Conservation (phyloP, 345 rosid species). For the Syzygium aqueum region DNA sequence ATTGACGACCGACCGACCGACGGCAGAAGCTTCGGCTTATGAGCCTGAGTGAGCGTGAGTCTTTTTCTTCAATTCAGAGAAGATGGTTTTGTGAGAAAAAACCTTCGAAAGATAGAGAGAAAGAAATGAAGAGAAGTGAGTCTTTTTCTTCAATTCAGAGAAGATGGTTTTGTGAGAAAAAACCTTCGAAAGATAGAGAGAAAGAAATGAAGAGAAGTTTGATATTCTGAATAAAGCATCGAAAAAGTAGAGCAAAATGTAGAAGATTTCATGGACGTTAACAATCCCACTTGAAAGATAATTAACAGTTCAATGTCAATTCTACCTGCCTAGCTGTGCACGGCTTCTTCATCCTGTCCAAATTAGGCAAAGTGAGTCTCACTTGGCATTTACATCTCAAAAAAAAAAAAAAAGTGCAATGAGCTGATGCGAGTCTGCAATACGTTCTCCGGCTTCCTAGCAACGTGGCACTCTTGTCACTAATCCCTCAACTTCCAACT, state of each 20-base stretch:
- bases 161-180: neutral
- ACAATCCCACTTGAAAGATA: neutral
- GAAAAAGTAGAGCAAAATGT: neutral
- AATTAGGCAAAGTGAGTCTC: too few relatives aligned
- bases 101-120: neutral
- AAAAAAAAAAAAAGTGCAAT: too few relatives aligned
- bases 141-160: neutral
- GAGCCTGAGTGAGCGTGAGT: neutral
- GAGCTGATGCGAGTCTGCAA: too few relatives aligned
- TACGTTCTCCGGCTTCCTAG: too few relatives aligned
- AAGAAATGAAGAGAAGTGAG: neutral
- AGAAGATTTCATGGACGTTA: neutral
- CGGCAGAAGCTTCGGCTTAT: neutral
- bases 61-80: neutral
- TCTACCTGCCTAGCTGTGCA: too few relatives aligned
- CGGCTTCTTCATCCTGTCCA: too few relatives aligned
- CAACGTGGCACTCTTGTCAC: too few relatives aligned
- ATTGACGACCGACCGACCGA: accelerated
- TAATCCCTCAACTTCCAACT: too few relatives aligned
- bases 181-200: neutral
- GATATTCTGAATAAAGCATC: neutral
- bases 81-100: neutral
- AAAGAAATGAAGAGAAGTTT: neutral
- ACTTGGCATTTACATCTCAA: too few relatives aligned
- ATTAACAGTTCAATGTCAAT: neutral